These are phyloP conservation scores for Diaporthe eres DNA, from an alignment of 2,329 filamentous ascomycete genomes.

Conservation along the genomic window DNA sequence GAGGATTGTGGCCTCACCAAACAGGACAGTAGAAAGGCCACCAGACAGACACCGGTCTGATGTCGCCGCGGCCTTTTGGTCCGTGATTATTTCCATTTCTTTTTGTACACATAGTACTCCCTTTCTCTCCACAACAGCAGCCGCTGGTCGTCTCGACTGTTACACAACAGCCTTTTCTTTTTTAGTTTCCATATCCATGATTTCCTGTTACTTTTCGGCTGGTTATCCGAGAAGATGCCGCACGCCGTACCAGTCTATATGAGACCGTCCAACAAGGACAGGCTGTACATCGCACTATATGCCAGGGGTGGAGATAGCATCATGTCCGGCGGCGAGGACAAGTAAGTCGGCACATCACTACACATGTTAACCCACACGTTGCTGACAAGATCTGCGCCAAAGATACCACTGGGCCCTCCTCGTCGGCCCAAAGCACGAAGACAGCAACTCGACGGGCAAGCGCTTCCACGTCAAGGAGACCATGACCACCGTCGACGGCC, in stretches of 20 bases:
- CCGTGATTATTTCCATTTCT: not conserved
- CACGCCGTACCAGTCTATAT: conserved; percentile 25
- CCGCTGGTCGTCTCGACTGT: conserved; percentile 10
- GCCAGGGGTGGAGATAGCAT: conserved; percentile 44
- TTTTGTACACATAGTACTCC: not conserved
- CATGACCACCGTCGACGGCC: conserved; percentile 5
- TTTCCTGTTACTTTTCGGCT: not conserved
- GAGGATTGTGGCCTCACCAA: conserved; percentile 12
- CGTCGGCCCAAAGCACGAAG: conserved; percentile 46
- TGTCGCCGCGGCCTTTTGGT: not conserved
- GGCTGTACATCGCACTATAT: conserved; percentile 49
- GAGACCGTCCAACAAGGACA: conserved; percentile 48
- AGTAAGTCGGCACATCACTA: conserved; percentile 40
- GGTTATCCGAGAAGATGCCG: conserved; percentile 22
- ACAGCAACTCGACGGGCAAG: conserved; percentile 28
- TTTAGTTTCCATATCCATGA: not conserved
- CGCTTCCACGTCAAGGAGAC: conserved; percentile 32
- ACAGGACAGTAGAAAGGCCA: not conserved
- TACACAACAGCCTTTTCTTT: not conserved
- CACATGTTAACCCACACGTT: too few species aligned
- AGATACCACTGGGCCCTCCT: conserved; percentile 51
- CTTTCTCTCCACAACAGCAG: not conserved
- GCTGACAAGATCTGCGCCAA: not conserved
- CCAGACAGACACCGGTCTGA: not conserved
- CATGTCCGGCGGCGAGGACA: conserved; percentile 48